A percentile compares a stretch with the other conserved stretches of the same genome.
These are phyloP conservation scores for Ogataea trehalophila DNA, from an alignment of 805 yeast genomes.

Conservation along the genomic window DNA sequence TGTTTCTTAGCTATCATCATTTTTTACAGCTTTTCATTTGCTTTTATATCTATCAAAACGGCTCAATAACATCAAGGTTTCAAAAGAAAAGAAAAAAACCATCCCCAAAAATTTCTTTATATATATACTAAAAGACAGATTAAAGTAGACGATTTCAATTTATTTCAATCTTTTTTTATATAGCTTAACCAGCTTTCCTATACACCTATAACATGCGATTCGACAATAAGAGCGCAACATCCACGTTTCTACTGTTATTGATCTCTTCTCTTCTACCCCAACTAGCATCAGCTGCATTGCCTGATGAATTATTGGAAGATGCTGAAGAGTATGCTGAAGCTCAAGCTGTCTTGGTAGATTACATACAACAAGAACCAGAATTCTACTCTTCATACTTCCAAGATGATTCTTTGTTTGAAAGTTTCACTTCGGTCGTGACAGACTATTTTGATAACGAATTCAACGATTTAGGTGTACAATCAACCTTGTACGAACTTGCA, in stretches of 20 bases:
- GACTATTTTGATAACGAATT: not conserved
- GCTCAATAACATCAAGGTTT: too few species aligned
- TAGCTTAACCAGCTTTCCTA: not conserved
- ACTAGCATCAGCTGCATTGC: not conserved
- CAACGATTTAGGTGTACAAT: not conserved
- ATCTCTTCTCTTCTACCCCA: not conserved
- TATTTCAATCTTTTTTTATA: not conserved
- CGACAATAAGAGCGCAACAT: not conserved
- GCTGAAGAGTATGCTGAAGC: conserved; percentile 1
- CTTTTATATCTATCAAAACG: too few species aligned
- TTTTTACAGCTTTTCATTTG: too few species aligned
- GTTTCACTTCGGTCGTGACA: not conserved
- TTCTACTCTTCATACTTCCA: conserved; percentile 3
- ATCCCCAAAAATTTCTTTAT: too few species aligned
- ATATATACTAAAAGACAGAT: not conserved
- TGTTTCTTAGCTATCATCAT: too few species aligned
- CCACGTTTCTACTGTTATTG: not conserved
- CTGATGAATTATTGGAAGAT: not conserved
- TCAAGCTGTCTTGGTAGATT: conserved; percentile 1
- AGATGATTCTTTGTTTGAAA: not conserved
- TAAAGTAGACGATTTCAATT: not conserved
- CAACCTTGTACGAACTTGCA: not conserved
- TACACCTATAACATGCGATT: not conserved
- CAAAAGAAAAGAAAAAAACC: too few species aligned
- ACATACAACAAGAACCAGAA: not conserved